Percentiles rank a stretch among this genome's conserved stretches.
phyloP scores from a whole-genome alignment of 305 asterid genomes.

The Euphrasia arctica region DNA sequence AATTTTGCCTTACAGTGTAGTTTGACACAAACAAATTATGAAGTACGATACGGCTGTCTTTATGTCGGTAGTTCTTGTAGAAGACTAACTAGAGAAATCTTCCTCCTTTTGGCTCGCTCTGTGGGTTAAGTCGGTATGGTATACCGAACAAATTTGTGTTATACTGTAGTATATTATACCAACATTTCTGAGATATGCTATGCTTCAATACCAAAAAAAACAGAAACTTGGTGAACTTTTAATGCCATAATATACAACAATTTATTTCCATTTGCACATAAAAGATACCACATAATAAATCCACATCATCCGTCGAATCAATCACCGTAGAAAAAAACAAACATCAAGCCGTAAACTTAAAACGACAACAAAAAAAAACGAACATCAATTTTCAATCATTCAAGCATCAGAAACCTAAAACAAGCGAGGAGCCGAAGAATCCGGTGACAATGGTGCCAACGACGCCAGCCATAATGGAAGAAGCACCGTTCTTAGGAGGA shows the following conservation, averaged over 20 bases:
- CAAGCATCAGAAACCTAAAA: slow-evolving; percentile 41
- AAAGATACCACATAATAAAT: slow-evolving; percentile 19
- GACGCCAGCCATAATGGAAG: slow-evolving; percentile 29
- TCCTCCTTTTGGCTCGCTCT: no score
- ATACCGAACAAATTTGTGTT: no score
- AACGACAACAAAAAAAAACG: slow-evolving; percentile 24
- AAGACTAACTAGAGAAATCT: no score
- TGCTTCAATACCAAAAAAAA: no score
- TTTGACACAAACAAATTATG: neutral
- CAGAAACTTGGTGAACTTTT: no score
- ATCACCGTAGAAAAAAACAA: no score
- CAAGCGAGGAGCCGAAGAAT: slow-evolving; percentile 38
- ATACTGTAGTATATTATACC: no score
- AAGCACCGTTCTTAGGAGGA: slow-evolving; percentile 41
- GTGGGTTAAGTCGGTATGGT: no score
- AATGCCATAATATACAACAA: slow-evolving; percentile 17
- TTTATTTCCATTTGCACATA: no score
- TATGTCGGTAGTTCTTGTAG: neutral
- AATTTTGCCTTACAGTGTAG: slow-evolving; percentile 13
- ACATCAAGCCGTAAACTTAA: slow-evolving; percentile 26
- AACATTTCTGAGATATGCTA: no score
- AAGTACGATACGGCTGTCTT: neutral
- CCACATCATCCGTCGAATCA: slow-evolving; percentile 1
- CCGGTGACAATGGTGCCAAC: slow-evolving; percentile 37
- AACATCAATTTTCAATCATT: neutral